Percentiles rank a stretch among this genome's conserved stretches.
Evolutionary conservation across 306 rosid species (phyloP).

Genomic region (Cicer arietinum): DNA sequence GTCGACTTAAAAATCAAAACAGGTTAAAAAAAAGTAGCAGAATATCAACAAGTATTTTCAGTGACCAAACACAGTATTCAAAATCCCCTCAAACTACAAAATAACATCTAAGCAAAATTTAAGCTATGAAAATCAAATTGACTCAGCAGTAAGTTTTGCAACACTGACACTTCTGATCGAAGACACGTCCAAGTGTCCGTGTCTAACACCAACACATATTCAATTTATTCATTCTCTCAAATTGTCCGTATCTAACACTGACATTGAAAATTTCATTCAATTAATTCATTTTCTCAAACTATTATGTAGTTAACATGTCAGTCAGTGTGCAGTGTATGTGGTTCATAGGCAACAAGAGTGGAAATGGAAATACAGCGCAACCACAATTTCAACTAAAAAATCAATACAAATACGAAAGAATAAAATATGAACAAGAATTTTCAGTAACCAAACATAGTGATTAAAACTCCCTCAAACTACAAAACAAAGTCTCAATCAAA

Average conservation of each 20-base stretch:
- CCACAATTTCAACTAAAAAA: background rate
- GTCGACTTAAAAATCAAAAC: background rate
- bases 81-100: slow-evolving; percentile 18
- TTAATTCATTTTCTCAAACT: too few relatives aligned
- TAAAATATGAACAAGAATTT: background rate
- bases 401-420: background rate
- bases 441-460: slow-evolving; percentile 12
- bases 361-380: background rate
- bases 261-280: too few relatives aligned
- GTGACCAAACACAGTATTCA: background rate
- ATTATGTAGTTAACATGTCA: too few relatives aligned
- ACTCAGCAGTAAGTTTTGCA: slow-evolving; percentile 2
- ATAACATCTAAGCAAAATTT: background rate
- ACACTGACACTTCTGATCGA: background rate
- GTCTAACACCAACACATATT: too few relatives aligned
- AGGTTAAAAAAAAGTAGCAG: background rate
- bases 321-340: too few relatives aligned
- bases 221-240: too few relatives aligned
- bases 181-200: too few relatives aligned
- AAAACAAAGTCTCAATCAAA: slow-evolving; percentile 1
- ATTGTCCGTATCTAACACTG: too few relatives aligned
- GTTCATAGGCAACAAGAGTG: too few relatives aligned
- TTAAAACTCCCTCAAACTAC: slow-evolving; percentile 19
- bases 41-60: background rate
- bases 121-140: background rate